Conservation (phyloP, 2,329 filamentous ascomycete species). For the Scopulariopsis brevicaulis region DNA sequence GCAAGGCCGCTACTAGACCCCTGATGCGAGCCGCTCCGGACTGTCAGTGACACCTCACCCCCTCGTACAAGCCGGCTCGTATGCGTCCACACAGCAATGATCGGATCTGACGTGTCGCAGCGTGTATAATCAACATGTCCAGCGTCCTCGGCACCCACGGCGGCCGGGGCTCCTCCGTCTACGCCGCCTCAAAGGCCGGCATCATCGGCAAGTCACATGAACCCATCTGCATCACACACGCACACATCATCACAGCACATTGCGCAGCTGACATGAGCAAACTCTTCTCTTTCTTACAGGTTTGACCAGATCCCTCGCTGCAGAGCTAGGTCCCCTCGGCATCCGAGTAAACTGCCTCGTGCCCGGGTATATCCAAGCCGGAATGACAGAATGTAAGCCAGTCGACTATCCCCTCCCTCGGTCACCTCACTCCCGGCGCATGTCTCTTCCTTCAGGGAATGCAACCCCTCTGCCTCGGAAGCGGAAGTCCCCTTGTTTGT, state of each 20-base stretch:
- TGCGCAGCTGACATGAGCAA: not conserved
- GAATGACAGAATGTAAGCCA: conserved; percentile 60
- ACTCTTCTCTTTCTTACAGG: conserved; percentile 25
- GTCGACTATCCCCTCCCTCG: not conserved
- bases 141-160: conserved; percentile 62
- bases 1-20: conserved; percentile 28
- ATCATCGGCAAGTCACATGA: conserved; percentile 44
- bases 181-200: conserved; percentile 73
- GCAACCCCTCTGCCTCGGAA: not conserved
- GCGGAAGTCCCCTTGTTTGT: not conserved
- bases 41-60: not conserved
- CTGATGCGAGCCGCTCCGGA: conserved; percentile 5
- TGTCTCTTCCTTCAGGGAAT: not conserved
- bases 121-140: conserved; percentile 72
- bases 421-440: not conserved
- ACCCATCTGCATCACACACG: not conserved
- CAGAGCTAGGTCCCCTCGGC: conserved; percentile 45
- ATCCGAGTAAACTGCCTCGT: conserved; percentile 72
- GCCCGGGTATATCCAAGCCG: conserved; percentile 72
- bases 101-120: conserved; percentile 18
- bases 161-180: conserved; percentile 59
- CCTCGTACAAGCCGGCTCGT: not conserved
- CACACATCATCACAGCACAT: not conserved
- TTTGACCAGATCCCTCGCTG: conserved; percentile 56
- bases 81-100: not conserved